These are phyloP conservation scores for Nevesoporus exiguus DNA, from an alignment of 768 basidiomycete species.

Conservation along the genomic window DNA sequence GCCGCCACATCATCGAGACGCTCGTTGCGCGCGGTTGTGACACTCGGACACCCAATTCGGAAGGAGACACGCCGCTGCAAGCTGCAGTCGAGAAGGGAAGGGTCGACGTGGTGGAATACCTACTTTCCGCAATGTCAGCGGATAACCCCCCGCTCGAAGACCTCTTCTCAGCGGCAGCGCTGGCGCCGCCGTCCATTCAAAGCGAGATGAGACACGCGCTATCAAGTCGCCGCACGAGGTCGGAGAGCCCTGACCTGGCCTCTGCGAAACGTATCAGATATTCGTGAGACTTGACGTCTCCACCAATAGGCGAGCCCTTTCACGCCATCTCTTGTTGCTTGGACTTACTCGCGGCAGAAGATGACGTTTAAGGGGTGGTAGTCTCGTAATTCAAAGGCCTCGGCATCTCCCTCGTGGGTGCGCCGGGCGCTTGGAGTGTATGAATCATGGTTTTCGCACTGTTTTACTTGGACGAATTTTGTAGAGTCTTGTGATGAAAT, in stretches of 20 bases:
- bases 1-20: not conserved
- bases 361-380: not conserved
- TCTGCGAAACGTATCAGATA: not conserved
- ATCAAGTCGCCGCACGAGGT: not conserved
- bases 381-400: not conserved
- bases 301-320: not conserved
- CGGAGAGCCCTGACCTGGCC: not conserved
- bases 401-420: not conserved
- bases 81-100: not conserved
- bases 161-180: not conserved
- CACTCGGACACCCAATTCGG: not conserved
- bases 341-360: not conserved
- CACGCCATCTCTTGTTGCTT: not conserved
- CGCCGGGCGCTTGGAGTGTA: not conserved
- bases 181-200: not conserved
- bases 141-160: not conserved
- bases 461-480: not conserved
- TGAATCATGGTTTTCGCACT: not conserved
- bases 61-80: not conserved
- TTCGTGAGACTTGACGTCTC: not conserved
- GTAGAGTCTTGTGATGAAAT: too few species aligned
- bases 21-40: slow-evolving; percentile 2
- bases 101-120: not conserved
- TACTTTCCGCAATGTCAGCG: not conserved
- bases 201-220: not conserved